phyloP scores from a whole-genome alignment of 345 rosid genomes.

The Lepidium africanum region DNA sequence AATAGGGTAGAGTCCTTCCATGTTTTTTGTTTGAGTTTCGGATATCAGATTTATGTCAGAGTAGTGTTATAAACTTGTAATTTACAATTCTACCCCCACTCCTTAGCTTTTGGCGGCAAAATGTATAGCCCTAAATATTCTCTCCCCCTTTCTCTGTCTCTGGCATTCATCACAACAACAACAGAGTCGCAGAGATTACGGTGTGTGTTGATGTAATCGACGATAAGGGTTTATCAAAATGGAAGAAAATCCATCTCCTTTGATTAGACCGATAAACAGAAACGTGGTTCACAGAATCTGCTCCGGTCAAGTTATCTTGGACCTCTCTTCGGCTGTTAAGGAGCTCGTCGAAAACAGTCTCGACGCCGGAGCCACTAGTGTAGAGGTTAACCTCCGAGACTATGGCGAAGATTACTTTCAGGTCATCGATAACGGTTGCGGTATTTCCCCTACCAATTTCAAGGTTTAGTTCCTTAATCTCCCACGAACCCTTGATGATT shows the following conservation, averaged over 20 bases:
- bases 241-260: constrained; percentile 33
- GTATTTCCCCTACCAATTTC: constrained; percentile 77
- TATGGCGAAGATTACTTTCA: constrained; percentile 78
- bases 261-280: constrained; percentile 68
- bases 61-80: no score
- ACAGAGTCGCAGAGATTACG: background rate
- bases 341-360: constrained; percentile 96
- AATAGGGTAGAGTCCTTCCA: no score
- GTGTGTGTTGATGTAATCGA: background rate
- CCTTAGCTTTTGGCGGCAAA: constrained; percentile 22
- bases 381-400: constrained; percentile 74
- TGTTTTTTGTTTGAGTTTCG: no score
- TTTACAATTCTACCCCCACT: background rate
- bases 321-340: constrained; percentile 90
- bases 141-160: no score
- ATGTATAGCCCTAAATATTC: background rate
- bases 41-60: no score
- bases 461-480: constrained; percentile 35
- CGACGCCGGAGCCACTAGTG: constrained; percentile 87
- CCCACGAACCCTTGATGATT: background rate
- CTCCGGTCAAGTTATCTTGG: constrained; percentile 90
- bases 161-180: no score
- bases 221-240: constrained; percentile 16
- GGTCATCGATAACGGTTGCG: constrained; percentile 92
- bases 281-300: constrained; percentile 75